These are phyloP conservation scores for Diaporthe citriasiana DNA, from an alignment of 2,329 filamentous ascomycete species.

Conservation along the genomic window DNA sequence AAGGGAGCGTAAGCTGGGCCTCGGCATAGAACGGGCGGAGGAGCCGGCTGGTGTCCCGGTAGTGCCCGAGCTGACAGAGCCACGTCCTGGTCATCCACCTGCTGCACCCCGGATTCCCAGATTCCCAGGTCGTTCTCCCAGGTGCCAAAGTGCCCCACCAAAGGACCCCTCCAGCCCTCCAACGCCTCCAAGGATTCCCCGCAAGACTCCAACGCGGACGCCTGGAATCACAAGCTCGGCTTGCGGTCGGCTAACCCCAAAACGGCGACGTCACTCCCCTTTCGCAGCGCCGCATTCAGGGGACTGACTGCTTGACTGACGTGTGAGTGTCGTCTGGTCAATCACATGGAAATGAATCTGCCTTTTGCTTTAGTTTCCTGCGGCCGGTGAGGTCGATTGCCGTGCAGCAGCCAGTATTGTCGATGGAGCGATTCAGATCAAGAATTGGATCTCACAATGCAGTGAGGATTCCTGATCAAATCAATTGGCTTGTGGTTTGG, in stretches of 20 bases:
- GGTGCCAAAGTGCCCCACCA: not conserved
- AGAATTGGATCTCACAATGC: not conserved
- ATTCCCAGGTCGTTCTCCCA: not conserved
- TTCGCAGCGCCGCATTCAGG: not conserved
- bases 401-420: not conserved
- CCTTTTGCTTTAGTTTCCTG: not conserved
- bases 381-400: not conserved
- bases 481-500: constrained; percentile 13
- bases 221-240: constrained; percentile 42
- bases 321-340: constrained; percentile 14
- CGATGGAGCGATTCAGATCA: not conserved
- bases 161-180: not conserved
- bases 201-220: constrained; percentile 29
- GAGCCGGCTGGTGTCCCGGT: not conserved
- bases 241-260: constrained; percentile 41
- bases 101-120: constrained; percentile 27
- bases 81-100: constrained; percentile 13
- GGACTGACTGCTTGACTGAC: constrained; percentile 2
- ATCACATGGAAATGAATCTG: constrained; percentile 38
- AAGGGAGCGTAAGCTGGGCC: constrained; percentile 3
- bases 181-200: constrained; percentile 22
- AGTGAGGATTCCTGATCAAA: not conserved
- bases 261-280: constrained; percentile 42
- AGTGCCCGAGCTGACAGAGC: constrained; percentile 9
- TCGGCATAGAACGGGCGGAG: constrained; percentile 19